phyloP scores from a whole-genome alignment of 2,329 filamentous ascomycete species.

The Chrysosporium keratinophilum region DNA sequence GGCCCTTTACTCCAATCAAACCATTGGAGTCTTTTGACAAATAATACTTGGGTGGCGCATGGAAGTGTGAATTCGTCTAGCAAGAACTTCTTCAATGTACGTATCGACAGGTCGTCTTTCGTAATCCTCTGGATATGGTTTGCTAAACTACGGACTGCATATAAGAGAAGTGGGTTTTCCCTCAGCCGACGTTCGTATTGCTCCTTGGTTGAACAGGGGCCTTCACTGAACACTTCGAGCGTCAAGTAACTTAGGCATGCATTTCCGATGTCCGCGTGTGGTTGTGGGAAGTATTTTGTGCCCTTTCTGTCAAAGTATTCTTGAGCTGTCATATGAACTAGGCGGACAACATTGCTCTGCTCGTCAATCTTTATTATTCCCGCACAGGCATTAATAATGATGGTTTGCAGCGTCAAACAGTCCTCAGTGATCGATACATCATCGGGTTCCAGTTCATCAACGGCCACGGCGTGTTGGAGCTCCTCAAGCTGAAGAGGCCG shows the following conservation, averaged over 20 bases:
- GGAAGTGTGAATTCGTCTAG: too few relatives aligned
- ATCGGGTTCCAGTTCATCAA: background rate
- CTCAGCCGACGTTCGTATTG: background rate
- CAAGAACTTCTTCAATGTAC: too few relatives aligned
- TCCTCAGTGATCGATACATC: background rate
- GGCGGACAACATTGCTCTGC: background rate
- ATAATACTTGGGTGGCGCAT: too few relatives aligned
- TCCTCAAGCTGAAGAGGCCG: background rate
- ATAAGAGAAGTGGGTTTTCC: too few relatives aligned
- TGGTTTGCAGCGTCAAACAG: background rate
- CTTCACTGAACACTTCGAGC: background rate
- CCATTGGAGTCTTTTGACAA: too few relatives aligned
- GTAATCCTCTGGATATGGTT: too few relatives aligned
- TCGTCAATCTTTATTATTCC: background rate
- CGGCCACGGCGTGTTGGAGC: background rate
- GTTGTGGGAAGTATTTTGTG: background rate
- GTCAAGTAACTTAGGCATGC: background rate
- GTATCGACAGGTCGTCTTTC: too few relatives aligned
- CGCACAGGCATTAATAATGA: background rate
- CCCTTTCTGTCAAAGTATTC: background rate
- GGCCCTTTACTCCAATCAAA: too few relatives aligned
- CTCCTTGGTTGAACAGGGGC: background rate
- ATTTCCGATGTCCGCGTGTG: background rate
- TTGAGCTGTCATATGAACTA: background rate
- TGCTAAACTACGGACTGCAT: too few relatives aligned